Evolutionary conservation across 169 alveolate genomes (phyloP).

Genomic region (Eimeria tenella): DNA sequence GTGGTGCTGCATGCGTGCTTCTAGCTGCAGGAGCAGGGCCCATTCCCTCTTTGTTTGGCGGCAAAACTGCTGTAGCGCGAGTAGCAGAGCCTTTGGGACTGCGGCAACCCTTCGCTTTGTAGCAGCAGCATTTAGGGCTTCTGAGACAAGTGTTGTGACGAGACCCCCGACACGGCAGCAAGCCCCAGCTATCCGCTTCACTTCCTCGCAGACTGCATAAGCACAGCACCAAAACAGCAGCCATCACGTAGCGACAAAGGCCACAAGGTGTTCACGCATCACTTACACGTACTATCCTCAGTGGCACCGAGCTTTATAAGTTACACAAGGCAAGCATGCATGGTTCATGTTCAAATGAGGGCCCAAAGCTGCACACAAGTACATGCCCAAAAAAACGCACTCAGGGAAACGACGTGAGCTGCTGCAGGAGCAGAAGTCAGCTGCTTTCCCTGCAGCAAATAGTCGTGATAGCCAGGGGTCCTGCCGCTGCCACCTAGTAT

Average conservation of each 20-base stretch:
- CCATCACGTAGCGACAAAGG: neutral
- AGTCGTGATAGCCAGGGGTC: slow-evolving; percentile 61
- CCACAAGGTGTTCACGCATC: neutral
- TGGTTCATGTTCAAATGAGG: no score
- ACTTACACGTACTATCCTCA: no score
- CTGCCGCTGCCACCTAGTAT: slow-evolving; percentile 12
- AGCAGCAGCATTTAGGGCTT: slow-evolving; percentile 54
- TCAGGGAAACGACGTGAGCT: slow-evolving; percentile 34
- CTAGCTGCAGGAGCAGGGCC: slow-evolving; percentile 61
- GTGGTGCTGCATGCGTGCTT: slow-evolving; percentile 57
- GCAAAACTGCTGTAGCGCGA: slow-evolving; percentile 56
- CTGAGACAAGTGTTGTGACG: slow-evolving; percentile 11
- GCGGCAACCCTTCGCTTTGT: slow-evolving; percentile 36
- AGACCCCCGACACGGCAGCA: slow-evolving; percentile 29
- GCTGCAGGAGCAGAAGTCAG: slow-evolving; percentile 43
- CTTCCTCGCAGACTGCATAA: slow-evolving; percentile 59
- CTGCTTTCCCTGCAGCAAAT: slow-evolving; percentile 59
- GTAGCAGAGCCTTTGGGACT: slow-evolving; percentile 61
- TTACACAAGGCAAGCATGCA: no score
- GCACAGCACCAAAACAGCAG: neutral
- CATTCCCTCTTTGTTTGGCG: slow-evolving; percentile 58
- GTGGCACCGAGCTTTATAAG: no score
- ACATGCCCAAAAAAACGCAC: neutral
- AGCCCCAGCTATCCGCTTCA: slow-evolving; percentile 51
- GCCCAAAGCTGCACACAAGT: no score